Conservation (phyloP, 768 basidiomycete genomes). For the Grammothele lineata region DNA sequence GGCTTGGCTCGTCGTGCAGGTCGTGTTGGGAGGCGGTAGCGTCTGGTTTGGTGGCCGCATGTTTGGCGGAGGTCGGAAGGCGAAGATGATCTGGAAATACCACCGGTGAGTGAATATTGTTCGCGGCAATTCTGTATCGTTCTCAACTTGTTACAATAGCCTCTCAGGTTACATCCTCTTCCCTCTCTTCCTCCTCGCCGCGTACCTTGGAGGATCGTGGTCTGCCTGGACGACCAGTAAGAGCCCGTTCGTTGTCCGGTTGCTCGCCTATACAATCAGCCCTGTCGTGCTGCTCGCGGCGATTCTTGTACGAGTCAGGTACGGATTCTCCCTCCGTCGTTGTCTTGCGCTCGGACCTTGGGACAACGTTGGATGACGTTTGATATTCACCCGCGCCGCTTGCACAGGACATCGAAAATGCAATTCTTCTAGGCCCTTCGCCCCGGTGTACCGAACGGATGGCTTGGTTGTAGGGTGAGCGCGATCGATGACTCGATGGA, state of each 20-base stretch:
- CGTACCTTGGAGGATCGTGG: conserved; percentile 67
- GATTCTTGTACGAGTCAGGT: conserved; percentile 49
- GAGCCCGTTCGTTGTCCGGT: conserved; percentile 34
- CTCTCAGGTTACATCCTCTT: conserved; percentile 73
- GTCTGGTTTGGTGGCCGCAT: conserved; percentile 69
- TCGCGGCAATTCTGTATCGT: neutral
- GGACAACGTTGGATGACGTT: too few relatives aligned
- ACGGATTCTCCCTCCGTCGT: neutral
- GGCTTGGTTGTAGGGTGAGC: too few relatives aligned
- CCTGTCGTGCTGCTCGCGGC: conserved; percentile 44
- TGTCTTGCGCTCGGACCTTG: too few relatives aligned
- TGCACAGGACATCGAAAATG: conserved; percentile 63
- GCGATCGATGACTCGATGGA: too few relatives aligned
- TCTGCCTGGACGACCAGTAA: conserved; percentile 52
- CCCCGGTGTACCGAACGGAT: too few relatives aligned
- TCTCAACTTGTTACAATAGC: conserved; percentile 30
- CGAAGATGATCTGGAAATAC: conserved; percentile 80
- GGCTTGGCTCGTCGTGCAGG: conserved; percentile 58
- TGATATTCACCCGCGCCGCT: too few relatives aligned
- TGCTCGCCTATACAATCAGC: conserved; percentile 52
- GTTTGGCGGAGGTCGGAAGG: conserved; percentile 69
- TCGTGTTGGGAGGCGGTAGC: conserved; percentile 63
- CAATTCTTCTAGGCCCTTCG: conserved; percentile 43
- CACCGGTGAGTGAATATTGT: conserved; percentile 50
- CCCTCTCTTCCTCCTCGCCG: conserved; percentile 53